These are phyloP conservation scores for Rhizoctonia solani DNA, from an alignment of 1,284 basidiomycete species.

Conservation along the genomic window DNA sequence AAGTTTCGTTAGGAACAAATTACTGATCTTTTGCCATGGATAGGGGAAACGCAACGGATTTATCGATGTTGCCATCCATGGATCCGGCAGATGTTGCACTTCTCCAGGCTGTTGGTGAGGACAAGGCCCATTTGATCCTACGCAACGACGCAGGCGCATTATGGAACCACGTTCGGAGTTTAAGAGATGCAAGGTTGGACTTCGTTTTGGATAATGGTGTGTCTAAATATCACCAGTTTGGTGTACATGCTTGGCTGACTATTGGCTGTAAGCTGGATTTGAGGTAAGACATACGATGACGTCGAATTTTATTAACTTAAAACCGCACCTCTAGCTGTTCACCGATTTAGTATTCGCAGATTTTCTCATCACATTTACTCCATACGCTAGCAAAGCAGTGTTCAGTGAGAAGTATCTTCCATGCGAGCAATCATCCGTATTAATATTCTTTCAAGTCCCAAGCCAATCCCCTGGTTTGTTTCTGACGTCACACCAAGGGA, in stretches of 20 bases:
- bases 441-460: constrained; percentile 61
- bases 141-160: constrained; percentile 78
- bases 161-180: constrained; percentile 72
- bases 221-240: constrained; percentile 39
- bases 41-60: constrained; percentile 86
- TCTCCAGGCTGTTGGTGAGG: constrained; percentile 70
- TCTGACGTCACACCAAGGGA: constrained; percentile 86
- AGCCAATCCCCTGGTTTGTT: constrained; percentile 92
- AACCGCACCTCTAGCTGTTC: constrained; percentile 66
- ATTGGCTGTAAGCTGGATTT: constrained; percentile 69
- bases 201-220: constrained; percentile 90
- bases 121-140: constrained; percentile 65
- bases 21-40: background rate
- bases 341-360: constrained; percentile 96
- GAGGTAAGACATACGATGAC: constrained; percentile 57
- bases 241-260: constrained; percentile 9
- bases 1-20: background rate
- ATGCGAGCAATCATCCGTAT: background rate
- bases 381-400: constrained; percentile 76
- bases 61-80: constrained; percentile 81
- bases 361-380: constrained; percentile 86
- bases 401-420: constrained; percentile 71
- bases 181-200: constrained; percentile 69
- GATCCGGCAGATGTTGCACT: constrained; percentile 79
- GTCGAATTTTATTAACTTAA: background rate